A percentile compares a stretch with the other conserved stretches of the same genome.
phyloP scores from a whole-genome alignment of 2,329 filamentous ascomycete genomes.

The Colletotrichum melonis region DNA sequence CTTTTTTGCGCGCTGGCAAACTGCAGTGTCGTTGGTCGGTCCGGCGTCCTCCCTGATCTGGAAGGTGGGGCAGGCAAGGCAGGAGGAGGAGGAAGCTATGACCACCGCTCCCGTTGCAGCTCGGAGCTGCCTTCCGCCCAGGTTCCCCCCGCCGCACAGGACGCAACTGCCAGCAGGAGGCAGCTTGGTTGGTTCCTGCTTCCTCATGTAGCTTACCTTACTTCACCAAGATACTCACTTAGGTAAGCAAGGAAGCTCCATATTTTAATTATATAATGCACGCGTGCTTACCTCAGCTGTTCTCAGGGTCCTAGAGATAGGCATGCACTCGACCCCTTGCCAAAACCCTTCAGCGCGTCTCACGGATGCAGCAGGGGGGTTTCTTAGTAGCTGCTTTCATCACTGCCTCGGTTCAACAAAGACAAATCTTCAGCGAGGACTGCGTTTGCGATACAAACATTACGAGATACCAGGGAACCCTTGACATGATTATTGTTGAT shows the following conservation, averaged over 20 bases:
- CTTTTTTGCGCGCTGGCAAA: not conserved
- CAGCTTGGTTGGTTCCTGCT: not conserved
- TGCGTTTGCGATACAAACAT: not conserved
- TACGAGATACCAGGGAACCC: not conserved
- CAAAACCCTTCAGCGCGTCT: not conserved
- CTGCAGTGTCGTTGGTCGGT: not conserved
- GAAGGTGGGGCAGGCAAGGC: conserved; percentile 23
- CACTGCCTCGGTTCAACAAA: not conserved
- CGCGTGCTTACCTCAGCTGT: not conserved
- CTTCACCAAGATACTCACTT: no score
- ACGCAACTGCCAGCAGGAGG: not conserved
- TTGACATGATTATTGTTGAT: not conserved
- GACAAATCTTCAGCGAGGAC: not conserved
- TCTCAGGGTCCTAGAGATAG: not conserved
- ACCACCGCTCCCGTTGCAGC: conserved; percentile 16
- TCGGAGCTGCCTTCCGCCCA: conserved; percentile 7
- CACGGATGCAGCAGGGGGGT: not conserved
- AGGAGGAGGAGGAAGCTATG: conserved; percentile 22
- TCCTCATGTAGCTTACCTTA: not conserved
- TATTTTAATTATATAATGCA: not conserved
- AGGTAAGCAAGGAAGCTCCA: not conserved
- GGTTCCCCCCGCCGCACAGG: not conserved
- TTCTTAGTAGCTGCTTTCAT: not conserved
- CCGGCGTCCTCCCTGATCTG: conserved; percentile 23
- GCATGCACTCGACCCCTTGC: not conserved